Conservation (phyloP, 305 asterid genomes). For the Plantago coronopus region DNA sequence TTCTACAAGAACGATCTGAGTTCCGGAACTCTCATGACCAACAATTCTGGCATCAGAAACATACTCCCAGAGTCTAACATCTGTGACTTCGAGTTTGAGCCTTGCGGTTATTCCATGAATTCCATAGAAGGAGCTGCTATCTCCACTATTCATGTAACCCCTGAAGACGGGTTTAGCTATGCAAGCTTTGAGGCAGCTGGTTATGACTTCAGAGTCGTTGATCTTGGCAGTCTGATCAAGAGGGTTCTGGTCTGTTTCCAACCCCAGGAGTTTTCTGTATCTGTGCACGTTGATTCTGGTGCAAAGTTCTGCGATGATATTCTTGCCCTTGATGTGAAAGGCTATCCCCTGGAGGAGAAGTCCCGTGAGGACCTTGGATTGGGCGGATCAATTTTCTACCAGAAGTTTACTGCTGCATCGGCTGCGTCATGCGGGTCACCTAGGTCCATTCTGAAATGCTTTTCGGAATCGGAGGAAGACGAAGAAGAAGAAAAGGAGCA, state of each 20-base stretch:
- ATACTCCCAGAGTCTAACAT: conserved; percentile 68
- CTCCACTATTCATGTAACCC: conserved; percentile 82
- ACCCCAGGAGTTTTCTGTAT: conserved; percentile 61
- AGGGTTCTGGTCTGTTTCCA: conserved; percentile 67
- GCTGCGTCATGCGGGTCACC: conserved; percentile 52
- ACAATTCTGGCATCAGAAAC: conserved; percentile 62
- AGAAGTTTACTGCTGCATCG: conserved; percentile 38
- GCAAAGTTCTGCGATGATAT: conserved; percentile 28
- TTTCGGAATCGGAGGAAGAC: conserved; percentile 42
- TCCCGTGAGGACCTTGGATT: conserved; percentile 53
- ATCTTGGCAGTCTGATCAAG: conserved; percentile 41
- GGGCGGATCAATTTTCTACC: conserved; percentile 60
- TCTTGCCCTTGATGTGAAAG: conserved; percentile 34
- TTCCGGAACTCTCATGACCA: conserved; percentile 58
- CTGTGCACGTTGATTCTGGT: conserved; percentile 51
- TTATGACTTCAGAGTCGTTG: conserved; percentile 42
- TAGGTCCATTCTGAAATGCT: conserved; percentile 62
- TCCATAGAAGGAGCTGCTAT: conserved; percentile 65
- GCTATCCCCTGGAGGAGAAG: conserved; percentile 38
- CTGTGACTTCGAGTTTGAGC: conserved; percentile 88
- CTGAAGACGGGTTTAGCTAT: conserved; percentile 84
- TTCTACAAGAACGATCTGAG: conserved; percentile 55
- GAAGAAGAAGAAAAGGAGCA: conserved; percentile 68
- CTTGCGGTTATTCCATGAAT: conserved; percentile 91
- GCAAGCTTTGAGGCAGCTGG: conserved; percentile 93